A percentile compares a stretch with the other conserved stretches of the same genome.
These are phyloP conservation scores for Leccinum boreale DNA, from an alignment of 768 basidiomycete species.

Conservation along the genomic window DNA sequence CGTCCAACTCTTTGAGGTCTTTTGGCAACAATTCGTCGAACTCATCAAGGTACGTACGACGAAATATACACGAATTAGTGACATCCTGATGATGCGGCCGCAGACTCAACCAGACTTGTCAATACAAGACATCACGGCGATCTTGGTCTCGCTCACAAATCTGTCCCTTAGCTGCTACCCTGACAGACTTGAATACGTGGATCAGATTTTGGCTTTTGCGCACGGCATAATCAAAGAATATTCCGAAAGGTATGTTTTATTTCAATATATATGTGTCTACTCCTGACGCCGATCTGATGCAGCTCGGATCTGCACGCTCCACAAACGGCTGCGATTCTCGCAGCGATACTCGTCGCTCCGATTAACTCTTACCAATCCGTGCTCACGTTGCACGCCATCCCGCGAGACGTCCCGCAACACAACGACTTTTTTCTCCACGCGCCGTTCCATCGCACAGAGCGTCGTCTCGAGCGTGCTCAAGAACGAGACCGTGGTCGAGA, in stretches of 20 bases:
- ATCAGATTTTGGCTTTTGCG: slow-evolving; percentile 90
- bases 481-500: slow-evolving; percentile 94
- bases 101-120: slow-evolving; percentile 96
- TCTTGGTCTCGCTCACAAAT: slow-evolving; percentile 92
- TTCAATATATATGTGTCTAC: slow-evolving; percentile 32
- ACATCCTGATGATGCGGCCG: neutral
- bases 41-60: slow-evolving; percentile 77
- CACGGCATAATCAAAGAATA: slow-evolving; percentile 79
- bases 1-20: slow-evolving; percentile 97
- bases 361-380: slow-evolving; percentile 97
- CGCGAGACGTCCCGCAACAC: slow-evolving; percentile 76
- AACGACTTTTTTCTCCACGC: slow-evolving; percentile 76
- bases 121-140: slow-evolving; percentile 95
- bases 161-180: slow-evolving; percentile 92
- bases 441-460: slow-evolving; percentile 91
- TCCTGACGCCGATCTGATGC: neutral
- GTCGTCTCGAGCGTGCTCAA: slow-evolving; percentile 93
- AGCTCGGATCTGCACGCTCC: slow-evolving; percentile 90
- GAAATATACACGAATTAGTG: neutral
- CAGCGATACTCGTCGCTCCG: slow-evolving; percentile 86
- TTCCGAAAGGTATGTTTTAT: slow-evolving; percentile 57
- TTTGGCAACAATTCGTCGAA: slow-evolving; percentile 95
- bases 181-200: slow-evolving; percentile 94
- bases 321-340: slow-evolving; percentile 86
- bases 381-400: slow-evolving; percentile 94